These are phyloP conservation scores for Fusarium sp. DNA, from an alignment of 2,329 filamentous ascomycete species.

Conservation along the genomic window DNA sequence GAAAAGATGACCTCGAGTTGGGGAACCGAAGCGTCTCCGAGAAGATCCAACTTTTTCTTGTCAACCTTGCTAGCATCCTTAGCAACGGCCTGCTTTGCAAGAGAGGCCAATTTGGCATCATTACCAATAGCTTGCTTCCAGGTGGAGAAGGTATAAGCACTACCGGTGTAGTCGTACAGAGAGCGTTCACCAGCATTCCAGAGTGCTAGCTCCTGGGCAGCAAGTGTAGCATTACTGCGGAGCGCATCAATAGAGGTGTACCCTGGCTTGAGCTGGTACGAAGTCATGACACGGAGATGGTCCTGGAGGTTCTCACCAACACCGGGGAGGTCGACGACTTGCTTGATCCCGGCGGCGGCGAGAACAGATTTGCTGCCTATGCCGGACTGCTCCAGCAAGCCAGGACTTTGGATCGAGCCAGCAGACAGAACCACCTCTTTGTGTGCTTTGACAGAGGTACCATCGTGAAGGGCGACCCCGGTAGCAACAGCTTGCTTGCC, in stretches of 20 bases:
- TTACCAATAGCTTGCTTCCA: constrained; percentile 38
- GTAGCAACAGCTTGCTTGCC: constrained; percentile 39
- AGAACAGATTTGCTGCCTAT: constrained; percentile 64
- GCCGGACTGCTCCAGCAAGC: constrained; percentile 67
- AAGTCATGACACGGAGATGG: constrained; percentile 49
- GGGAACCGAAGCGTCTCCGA: constrained; percentile 46
- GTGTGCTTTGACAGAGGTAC: constrained; percentile 26
- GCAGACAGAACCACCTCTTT: constrained; percentile 46
- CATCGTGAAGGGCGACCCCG: constrained; percentile 30
- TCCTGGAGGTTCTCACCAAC: constrained; percentile 59
- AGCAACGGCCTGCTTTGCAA: constrained; percentile 41
- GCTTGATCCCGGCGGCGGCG: constrained; percentile 56
- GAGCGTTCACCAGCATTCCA: constrained; percentile 34
- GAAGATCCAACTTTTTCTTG: constrained; percentile 54
- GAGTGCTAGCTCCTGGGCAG: constrained; percentile 33
- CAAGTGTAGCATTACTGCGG: constrained; percentile 32
- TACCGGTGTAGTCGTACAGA: constrained; percentile 39
- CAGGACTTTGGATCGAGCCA: constrained; percentile 66
- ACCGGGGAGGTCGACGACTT: constrained; percentile 64
- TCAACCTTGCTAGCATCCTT: constrained; percentile 48
- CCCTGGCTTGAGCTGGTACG: constrained; percentile 47
- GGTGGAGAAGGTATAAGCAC: constrained; percentile 33
- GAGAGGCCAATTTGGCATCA: constrained; percentile 17
- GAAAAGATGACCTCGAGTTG: constrained; percentile 48
- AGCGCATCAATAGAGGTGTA: constrained; percentile 34